Evolutionary conservation across 2,329 filamentous ascomycete genomes (phyloP), one percentile per base, ranked within the genome.

Genomic region (Ilyonectria sp.): DNA sequence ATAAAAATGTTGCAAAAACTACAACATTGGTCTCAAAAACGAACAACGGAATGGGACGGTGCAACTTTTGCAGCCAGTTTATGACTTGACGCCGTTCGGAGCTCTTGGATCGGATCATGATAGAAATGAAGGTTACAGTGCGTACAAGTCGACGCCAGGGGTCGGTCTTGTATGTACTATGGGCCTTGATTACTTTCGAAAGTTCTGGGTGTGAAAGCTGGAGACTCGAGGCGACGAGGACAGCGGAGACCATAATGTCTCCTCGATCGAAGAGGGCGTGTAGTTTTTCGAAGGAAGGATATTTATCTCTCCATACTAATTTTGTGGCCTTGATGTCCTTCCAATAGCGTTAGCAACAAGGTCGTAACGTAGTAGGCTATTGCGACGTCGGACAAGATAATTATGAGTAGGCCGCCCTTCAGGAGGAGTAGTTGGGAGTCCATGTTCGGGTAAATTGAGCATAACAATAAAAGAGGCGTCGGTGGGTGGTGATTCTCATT

Each of bases 371-470:
- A 61, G 17, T 11, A 33, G 21, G 33, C 15, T 21, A 26, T 31
- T 23, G n/a, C 19, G 19, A 47, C 7, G 9, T n/a, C 6, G 23
- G 17, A 9, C 13, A 55, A 31, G 2, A 54, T 54, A 7, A 37
- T 23, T 8, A 47, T 10, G 26, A 61, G 37, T 49, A 60, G 46
- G 17, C 44, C 90, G 71, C 86, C 87, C 53, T 88, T 89, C 73
- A 94, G 77, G 53, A 88, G 86, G 40, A 92, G 74, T 2, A 94
- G 79, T 0, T 87, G 91, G 0, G 90, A 88, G 78, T 94, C 94
- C 72, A 86, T 89, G 3, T 89, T 89, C 72, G 94, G 94, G 29
- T 26, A 4, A 35, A 19, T 33, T 31, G 49, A 33, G 31, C 31
- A 11, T 33, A 33, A 4, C 31, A 33, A 33, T 11, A 33, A 11